Evolutionary conservation across 495 filamentous ascomycete species (phyloP).

Genomic region (Xylaria intraflava): DNA sequence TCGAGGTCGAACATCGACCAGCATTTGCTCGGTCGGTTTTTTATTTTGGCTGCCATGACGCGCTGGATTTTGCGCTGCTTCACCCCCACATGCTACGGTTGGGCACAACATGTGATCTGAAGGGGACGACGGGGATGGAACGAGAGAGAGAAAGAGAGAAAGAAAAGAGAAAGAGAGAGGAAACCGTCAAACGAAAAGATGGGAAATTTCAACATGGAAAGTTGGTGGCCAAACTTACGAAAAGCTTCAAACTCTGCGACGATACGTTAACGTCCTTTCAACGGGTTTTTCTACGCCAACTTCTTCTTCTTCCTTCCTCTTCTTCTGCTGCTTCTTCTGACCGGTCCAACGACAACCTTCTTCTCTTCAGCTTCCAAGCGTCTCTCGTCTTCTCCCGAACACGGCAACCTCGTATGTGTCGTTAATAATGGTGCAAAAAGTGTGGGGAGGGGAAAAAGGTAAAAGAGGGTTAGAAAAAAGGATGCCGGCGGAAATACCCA

Average conservation of each 20-base stretch:
- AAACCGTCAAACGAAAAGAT: slow-evolving; percentile 18
- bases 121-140: slow-evolving; percentile 9
- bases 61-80: slow-evolving; percentile 1
- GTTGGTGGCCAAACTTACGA: slow-evolving; percentile 1
- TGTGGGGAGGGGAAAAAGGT: slow-evolving; percentile 7
- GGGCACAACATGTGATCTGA: slow-evolving; percentile 11
- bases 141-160: slow-evolving; percentile 11
- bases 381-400: slow-evolving; percentile 15
- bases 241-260: slow-evolving; percentile 6
- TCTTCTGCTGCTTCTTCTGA: slow-evolving; percentile 3
- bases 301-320: not conserved
- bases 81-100: slow-evolving; percentile 10
- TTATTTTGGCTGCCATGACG: not conserved
- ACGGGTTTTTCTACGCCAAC: not conserved
- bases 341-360: slow-evolving; percentile 14
- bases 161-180: slow-evolving; percentile 13
- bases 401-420: slow-evolving; percentile 12
- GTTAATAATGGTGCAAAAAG: slow-evolving; percentile 8
- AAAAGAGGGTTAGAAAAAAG: slow-evolving; percentile 9
- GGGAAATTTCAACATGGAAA: not conserved
- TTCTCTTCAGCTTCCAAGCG: slow-evolving; percentile 17
- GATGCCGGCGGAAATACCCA: slow-evolving; percentile 1
- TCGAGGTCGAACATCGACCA: slow-evolving; percentile 1
- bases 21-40: not conserved
- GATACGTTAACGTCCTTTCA: not conserved